phyloP scores from a whole-genome alignment of 2,329 filamentous ascomycete species.

The Talaromyces sp. region DNA sequence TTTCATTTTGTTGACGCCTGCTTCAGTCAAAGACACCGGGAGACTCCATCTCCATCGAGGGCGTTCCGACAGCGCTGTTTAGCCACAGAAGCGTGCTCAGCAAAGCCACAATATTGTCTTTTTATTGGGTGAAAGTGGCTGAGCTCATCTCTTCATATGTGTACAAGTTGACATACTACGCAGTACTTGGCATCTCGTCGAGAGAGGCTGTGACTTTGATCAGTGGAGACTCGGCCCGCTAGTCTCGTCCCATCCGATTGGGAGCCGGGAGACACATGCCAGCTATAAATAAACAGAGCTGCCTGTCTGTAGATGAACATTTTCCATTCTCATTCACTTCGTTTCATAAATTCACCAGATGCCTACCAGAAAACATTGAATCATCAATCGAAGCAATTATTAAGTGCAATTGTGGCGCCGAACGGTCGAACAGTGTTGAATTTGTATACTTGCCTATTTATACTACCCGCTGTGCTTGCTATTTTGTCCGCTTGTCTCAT shows the following conservation, averaged over 20 bases:
- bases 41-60: background rate
- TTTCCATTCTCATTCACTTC: background rate
- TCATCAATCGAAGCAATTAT: background rate
- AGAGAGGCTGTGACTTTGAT: slow-evolving; percentile 1
- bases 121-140: background rate
- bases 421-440: background rate
- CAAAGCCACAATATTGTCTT: background rate
- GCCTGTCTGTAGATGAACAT: background rate
- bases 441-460: background rate
- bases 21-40: background rate
- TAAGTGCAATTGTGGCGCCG: slow-evolving; percentile 4
- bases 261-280: background rate
- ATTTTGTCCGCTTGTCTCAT: background rate
- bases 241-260: background rate
- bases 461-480: background rate
- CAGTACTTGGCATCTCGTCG: background rate
- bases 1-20: background rate
- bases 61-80: background rate
- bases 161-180: background rate
- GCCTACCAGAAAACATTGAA: background rate
- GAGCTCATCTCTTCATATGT: background rate
- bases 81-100: background rate
- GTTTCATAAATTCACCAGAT: background rate
- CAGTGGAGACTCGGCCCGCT: slow-evolving; percentile 3
- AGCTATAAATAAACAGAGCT: slow-evolving; percentile 3